phyloP scores from a whole-genome alignment of 768 basidiomycete species.

The Rossbeevera mucosa region DNA sequence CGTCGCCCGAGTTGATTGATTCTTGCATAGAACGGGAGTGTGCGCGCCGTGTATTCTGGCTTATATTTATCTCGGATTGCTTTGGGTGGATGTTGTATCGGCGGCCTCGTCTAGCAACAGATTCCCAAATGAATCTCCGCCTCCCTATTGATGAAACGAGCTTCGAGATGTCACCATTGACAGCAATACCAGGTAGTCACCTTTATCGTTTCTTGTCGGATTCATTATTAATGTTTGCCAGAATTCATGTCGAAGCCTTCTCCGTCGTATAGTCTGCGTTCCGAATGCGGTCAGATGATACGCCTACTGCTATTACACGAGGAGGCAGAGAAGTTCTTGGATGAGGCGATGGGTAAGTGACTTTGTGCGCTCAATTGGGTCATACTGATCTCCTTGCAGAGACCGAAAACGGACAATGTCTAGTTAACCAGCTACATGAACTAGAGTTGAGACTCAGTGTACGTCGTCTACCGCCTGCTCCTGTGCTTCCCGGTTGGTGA shows the following conservation, averaged over 20 bases:
- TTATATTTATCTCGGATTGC: slow-evolving; percentile 59
- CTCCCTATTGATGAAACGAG: slow-evolving; percentile 79
- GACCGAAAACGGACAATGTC: slow-evolving; percentile 23
- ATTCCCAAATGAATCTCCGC: slow-evolving; percentile 51
- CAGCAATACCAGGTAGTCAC: slow-evolving; percentile 30
- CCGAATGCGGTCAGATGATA: slow-evolving; percentile 72
- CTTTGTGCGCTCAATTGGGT: background rate
- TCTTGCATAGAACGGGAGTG: slow-evolving; percentile 70
- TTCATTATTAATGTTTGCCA: slow-evolving; percentile 22
- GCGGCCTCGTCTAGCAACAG: slow-evolving; percentile 34
- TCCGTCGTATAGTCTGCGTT: slow-evolving; percentile 46
- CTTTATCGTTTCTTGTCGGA: slow-evolving; percentile 1
- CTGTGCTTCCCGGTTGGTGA: slow-evolving; percentile 2
- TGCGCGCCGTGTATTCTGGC: slow-evolving; percentile 78
- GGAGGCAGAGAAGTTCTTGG: slow-evolving; percentile 53
- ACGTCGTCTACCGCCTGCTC: slow-evolving; percentile 2
- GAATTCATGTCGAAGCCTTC: slow-evolving; percentile 68
- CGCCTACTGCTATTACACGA: slow-evolving; percentile 63
- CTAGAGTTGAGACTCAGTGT: slow-evolving; percentile 42
- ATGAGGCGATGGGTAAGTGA: slow-evolving; percentile 46
- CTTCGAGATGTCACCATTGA: slow-evolving; percentile 62
- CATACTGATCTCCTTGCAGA: slow-evolving; percentile 22
- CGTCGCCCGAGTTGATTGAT: slow-evolving; percentile 56
- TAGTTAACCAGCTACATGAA: slow-evolving; percentile 37
- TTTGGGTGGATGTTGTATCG: slow-evolving; percentile 37